Evolutionary conservation across 2,329 filamentous ascomycete species (phyloP).

Genomic region (Sclerotinia nivalis): DNA sequence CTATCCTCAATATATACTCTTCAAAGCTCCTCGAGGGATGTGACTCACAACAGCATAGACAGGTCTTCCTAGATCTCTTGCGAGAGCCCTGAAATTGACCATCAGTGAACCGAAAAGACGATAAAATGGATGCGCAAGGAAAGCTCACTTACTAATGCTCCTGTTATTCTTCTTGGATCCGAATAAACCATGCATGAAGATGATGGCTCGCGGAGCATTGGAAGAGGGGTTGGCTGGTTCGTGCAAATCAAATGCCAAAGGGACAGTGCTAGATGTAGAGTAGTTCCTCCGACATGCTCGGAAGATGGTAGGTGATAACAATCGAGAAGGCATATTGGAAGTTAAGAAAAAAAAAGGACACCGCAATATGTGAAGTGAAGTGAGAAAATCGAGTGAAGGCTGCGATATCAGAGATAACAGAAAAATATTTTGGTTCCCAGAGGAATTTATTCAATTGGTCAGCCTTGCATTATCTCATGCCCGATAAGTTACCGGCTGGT

Average conservation of each 20-base stretch:
- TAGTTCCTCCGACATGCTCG: slow-evolving; percentile 25
- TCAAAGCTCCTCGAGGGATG: neutral
- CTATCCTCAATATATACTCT: slow-evolving; percentile 8
- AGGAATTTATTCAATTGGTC: slow-evolving; percentile 11
- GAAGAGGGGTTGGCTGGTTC: slow-evolving; percentile 53
- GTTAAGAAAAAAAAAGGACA: neutral
- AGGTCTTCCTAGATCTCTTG: slow-evolving; percentile 75
- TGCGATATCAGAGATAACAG: neutral
- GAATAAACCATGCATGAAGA: slow-evolving; percentile 91
- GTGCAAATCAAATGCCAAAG: slow-evolving; percentile 67
- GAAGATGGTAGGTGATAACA: slow-evolving; percentile 18
- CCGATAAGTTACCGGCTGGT: slow-evolving; percentile 2
- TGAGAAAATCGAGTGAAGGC: neutral
- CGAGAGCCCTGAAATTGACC: slow-evolving; percentile 61
- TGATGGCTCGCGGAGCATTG: slow-evolving; percentile 60
- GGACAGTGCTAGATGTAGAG: slow-evolving; percentile 26
- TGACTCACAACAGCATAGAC: slow-evolving; percentile 75
- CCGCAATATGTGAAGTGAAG: neutral
- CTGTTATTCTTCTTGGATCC: slow-evolving; percentile 95
- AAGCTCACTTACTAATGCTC: slow-evolving; percentile 81
- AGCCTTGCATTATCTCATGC: slow-evolving; percentile 17
- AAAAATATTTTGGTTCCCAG: slow-evolving; percentile 15
- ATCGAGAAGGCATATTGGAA: slow-evolving; percentile 29
- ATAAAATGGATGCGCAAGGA: slow-evolving; percentile 11
- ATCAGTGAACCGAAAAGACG: slow-evolving; percentile 26